A percentile compares a stretch with the other conserved stretches of the same genome.
Evolutionary conservation across 225 moss, liverwort and hornwort genomes (phyloP).

Genomic region (Antitrichia curtipendula): DNA sequence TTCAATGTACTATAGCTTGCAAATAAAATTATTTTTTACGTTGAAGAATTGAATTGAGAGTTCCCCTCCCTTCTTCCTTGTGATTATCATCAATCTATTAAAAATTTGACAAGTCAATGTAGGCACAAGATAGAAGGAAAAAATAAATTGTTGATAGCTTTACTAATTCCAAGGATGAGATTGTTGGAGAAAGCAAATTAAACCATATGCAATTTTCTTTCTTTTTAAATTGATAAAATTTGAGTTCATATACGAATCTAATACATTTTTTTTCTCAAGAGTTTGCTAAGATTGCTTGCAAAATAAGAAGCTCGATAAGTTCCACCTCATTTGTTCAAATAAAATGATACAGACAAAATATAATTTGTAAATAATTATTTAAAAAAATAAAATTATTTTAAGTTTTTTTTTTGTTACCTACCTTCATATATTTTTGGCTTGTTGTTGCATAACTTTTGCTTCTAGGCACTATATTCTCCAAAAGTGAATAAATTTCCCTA

Average conservation of each 20-base stretch:
- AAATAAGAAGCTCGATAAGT: too few species aligned
- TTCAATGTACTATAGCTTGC: neutral
- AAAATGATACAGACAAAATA: too few species aligned
- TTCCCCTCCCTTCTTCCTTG: rapidly evolving
- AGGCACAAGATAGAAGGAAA: neutral
- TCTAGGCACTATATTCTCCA: rapidly evolving
- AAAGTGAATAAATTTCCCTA: too few species aligned
- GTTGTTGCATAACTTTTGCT: too few species aligned
- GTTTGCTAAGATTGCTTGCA: too few species aligned
- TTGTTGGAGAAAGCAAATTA: neutral
- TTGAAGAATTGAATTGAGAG: neutral
- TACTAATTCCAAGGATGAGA: rapidly evolving
- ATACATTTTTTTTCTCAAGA: too few species aligned
- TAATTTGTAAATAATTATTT: too few species aligned
- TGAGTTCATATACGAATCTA: too few species aligned
- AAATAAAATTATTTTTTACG: neutral
- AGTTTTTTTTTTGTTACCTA: too few species aligned
- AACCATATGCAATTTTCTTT: neutral
- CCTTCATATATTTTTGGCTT: too few species aligned
- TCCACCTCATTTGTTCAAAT: too few species aligned
- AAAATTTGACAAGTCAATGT: neutral
- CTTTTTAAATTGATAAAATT: neutral
- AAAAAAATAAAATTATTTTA: too few species aligned
- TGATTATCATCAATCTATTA: neutral
- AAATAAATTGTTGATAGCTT: neutral